These are phyloP conservation scores for Naganishia friedmannii DNA, from an alignment of 768 basidiomycete species.

Conservation along the genomic window DNA sequence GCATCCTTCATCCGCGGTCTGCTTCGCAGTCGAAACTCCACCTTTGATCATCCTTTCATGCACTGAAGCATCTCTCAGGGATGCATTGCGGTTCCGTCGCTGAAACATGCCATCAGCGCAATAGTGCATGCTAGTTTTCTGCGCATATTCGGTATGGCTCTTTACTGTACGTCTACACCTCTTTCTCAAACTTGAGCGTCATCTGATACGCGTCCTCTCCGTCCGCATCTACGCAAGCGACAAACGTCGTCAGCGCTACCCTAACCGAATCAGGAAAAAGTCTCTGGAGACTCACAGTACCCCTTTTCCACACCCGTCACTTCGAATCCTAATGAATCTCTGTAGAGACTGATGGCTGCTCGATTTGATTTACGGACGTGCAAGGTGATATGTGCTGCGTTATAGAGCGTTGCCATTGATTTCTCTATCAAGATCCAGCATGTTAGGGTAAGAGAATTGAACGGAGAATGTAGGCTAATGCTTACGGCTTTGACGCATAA, in stretches of 20 bases:
- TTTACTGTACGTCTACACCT: background rate
- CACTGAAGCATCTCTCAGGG: too few relatives aligned
- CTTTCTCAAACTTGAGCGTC: slow-evolving; percentile 58
- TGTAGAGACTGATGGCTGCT: slow-evolving; percentile 82
- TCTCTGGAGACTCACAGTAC: slow-evolving; percentile 68
- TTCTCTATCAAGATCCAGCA: slow-evolving; percentile 61
- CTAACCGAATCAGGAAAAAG: background rate
- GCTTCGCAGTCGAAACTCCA: too few relatives aligned
- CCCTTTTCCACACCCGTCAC: slow-evolving; percentile 80
- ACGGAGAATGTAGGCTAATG: slow-evolving; percentile 23
- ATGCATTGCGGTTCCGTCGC: too few relatives aligned
- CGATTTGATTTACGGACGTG: slow-evolving; percentile 95
- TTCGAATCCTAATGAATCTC: slow-evolving; percentile 83
- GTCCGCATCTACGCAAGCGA: slow-evolving; percentile 72
- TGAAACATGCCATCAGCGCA: background rate
- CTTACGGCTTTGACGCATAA: slow-evolving; percentile 91
- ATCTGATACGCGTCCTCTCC: slow-evolving; percentile 93
- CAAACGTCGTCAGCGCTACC: background rate
- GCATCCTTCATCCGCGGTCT: too few relatives aligned
- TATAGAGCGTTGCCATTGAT: slow-evolving; percentile 85
- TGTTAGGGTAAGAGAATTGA: background rate
- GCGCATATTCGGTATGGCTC: background rate
- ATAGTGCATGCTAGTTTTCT: background rate
- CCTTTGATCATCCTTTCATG: too few relatives aligned
- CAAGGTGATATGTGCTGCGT: slow-evolving; percentile 75